Percentiles rank a stretch among this genome's conserved stretches.
Evolutionary conservation across 176 grass and related monocot genomes (phyloP).

Genomic region (Avena eriantha): DNA sequence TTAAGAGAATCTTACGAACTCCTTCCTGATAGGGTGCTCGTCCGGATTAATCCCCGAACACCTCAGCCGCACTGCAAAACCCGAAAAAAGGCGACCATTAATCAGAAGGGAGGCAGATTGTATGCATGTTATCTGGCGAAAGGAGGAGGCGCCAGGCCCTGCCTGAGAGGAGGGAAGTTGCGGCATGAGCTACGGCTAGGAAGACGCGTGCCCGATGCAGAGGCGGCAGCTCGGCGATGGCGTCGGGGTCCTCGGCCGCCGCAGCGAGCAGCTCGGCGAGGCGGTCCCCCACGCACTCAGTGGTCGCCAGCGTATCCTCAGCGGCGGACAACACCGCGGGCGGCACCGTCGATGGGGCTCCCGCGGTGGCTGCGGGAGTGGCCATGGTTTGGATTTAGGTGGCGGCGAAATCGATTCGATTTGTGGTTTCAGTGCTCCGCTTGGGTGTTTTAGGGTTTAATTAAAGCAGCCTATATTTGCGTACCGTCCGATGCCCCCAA

Average conservation of each 20-base stretch:
- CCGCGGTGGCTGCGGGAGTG: slow-evolving; percentile 5
- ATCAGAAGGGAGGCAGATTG: neutral
- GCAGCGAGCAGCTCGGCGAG: slow-evolving; percentile 67
- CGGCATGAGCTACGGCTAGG: slow-evolving; percentile 69
- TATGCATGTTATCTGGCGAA: neutral
- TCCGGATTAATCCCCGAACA: slow-evolving; percentile 82
- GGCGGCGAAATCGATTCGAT: slow-evolving; percentile 8
- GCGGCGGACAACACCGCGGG: slow-evolving; percentile 54
- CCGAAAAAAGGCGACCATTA: neutral
- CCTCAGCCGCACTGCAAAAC: slow-evolving; percentile 67
- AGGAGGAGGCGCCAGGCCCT: neutral
- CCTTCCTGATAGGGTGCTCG: slow-evolving; percentile 83
- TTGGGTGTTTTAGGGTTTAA: slow-evolving; percentile 4
- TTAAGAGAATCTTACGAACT: slow-evolving; percentile 60
- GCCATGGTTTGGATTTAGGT: slow-evolving; percentile 34
- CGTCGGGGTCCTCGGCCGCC: slow-evolving; percentile 56
- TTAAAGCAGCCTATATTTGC: too few relatives aligned
- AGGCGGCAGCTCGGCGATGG: slow-evolving; percentile 69
- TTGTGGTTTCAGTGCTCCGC: neutral
- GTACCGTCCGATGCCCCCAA: too few relatives aligned
- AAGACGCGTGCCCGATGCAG: slow-evolving; percentile 69
- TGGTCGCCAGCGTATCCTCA: slow-evolving; percentile 58
- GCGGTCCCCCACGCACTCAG: slow-evolving; percentile 58
- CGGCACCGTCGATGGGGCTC: slow-evolving; percentile 37
- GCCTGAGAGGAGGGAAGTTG: slow-evolving; percentile 69